Evolutionary conservation across 371 early-diverging fungal genomes (phyloP).

Genomic region (Haplosporangium sp.): DNA sequence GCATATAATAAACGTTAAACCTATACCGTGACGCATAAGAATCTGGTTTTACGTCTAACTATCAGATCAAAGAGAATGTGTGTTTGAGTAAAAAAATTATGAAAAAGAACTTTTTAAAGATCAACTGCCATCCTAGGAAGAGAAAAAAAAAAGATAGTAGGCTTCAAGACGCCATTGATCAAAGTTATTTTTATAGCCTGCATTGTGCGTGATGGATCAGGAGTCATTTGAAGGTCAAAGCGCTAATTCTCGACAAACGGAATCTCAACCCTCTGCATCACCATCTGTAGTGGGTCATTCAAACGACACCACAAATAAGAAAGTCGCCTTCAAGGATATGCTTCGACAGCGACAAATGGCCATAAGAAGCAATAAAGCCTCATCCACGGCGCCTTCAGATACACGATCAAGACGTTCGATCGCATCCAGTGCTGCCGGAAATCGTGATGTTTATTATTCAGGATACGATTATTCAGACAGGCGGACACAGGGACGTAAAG

Average conservation of each 20-base stretch:
- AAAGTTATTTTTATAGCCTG: background rate
- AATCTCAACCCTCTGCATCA: background rate
- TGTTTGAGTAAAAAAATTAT: background rate
- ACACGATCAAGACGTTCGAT: constrained; percentile 30
- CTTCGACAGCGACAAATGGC: constrained; percentile 36
- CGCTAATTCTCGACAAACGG: background rate
- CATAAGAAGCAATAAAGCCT: constrained; percentile 30
- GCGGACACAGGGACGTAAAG: background rate
- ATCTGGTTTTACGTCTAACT: no score
- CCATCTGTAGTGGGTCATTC: background rate
- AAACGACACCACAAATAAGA: constrained; percentile 16
- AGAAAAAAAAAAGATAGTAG: background rate
- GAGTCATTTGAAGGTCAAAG: background rate
- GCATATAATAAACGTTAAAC: no score
- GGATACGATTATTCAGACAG: background rate
- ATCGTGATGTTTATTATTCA: constrained; percentile 13
- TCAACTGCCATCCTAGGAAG: background rate
- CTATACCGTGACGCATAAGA: no score
- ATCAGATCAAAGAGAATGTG: background rate
- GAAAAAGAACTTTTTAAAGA: background rate
- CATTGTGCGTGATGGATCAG: constrained; percentile 11
- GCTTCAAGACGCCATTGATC: background rate
- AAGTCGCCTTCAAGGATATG: constrained; percentile 35
- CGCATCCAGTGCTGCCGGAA: background rate
- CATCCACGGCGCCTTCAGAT: constrained; percentile 22